Evolutionary conservation across 192 early-diverging fungal genomes (phyloP).

Genomic region (Radiomyces spectabilis): DNA sequence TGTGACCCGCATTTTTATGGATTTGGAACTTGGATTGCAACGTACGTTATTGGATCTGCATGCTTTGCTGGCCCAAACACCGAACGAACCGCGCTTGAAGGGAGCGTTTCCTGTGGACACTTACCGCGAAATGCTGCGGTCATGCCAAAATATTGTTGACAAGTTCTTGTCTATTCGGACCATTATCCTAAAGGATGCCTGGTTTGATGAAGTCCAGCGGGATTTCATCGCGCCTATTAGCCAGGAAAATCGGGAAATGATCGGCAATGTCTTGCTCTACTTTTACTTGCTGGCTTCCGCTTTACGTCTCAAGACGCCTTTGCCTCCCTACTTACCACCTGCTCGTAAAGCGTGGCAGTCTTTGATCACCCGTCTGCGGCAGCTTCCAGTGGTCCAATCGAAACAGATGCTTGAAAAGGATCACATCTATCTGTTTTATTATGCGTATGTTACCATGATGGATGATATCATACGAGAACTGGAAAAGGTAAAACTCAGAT

Average conservation of each 20-base stretch:
- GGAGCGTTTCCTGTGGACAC: constrained; percentile 62
- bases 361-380: constrained; percentile 53
- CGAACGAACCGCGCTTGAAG: constrained; percentile 78
- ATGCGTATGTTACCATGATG: constrained; percentile 69
- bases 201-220: constrained; percentile 39
- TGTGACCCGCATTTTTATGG: constrained; percentile 54
- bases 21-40: constrained; percentile 65
- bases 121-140: constrained; percentile 59
- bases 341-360: constrained; percentile 52
- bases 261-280: constrained; percentile 65
- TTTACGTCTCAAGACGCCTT: constrained; percentile 71
- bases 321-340: constrained; percentile 74
- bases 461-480: constrained; percentile 77
- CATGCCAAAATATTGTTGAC: constrained; percentile 76
- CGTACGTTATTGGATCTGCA: constrained; percentile 54
- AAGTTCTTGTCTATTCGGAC: constrained; percentile 69
- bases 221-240: constrained; percentile 57
- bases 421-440: constrained; percentile 69
- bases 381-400: constrained; percentile 41
- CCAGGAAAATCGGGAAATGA: constrained; percentile 56
- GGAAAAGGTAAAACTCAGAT: constrained; percentile 32
- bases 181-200: constrained; percentile 52
- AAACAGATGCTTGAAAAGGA: constrained; percentile 41
- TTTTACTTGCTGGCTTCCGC: constrained; percentile 80
- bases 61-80: constrained; percentile 56